These are phyloP conservation scores for Alternaria incomplexa DNA, from an alignment of 2,329 filamentous ascomycete genomes.

Conservation along the genomic window DNA sequence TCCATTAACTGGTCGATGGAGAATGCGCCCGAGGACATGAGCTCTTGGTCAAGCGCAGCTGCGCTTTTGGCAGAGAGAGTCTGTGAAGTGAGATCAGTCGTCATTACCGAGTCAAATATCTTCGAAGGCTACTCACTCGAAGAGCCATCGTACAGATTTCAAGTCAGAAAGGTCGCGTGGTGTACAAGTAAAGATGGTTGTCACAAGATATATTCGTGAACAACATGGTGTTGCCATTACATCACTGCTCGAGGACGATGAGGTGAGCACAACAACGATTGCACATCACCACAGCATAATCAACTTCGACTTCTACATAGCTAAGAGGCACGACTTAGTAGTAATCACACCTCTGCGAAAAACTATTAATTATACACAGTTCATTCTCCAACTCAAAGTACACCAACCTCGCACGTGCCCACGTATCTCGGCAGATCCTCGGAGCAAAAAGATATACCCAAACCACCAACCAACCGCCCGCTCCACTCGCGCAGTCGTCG, in stretches of 20 bases:
- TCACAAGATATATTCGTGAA: background rate
- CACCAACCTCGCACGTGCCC: constrained; percentile 7
- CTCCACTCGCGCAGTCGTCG: background rate
- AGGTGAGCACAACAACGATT: background rate
- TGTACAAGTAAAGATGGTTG: no score
- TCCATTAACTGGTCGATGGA: constrained; percentile 98
- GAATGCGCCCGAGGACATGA: constrained; percentile 89
- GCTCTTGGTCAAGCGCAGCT: constrained; percentile 85
- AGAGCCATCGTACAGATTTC: constrained; percentile 33
- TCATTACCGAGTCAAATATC: background rate
- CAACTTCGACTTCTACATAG: no score
- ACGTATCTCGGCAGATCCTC: constrained; percentile 16
- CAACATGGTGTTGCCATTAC: constrained; percentile 32
- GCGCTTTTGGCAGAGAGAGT: constrained; percentile 88
- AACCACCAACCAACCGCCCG: constrained; percentile 4
- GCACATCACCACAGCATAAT: background rate
- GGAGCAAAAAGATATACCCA: constrained; percentile 19
- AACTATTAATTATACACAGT: background rate
- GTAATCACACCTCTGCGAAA: no score
- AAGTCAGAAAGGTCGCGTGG: no score
- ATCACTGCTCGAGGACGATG: constrained; percentile 29
- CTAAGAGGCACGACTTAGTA: no score
- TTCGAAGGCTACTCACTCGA: constrained; percentile 3
- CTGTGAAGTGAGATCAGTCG: constrained; percentile 53
- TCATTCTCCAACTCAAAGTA: background rate